A percentile compares a stretch with the other conserved stretches of the same genome.
phyloP scores from a whole-genome alignment of 768 basidiomycete genomes.

The Asterophora lycoperdoides region DNA sequence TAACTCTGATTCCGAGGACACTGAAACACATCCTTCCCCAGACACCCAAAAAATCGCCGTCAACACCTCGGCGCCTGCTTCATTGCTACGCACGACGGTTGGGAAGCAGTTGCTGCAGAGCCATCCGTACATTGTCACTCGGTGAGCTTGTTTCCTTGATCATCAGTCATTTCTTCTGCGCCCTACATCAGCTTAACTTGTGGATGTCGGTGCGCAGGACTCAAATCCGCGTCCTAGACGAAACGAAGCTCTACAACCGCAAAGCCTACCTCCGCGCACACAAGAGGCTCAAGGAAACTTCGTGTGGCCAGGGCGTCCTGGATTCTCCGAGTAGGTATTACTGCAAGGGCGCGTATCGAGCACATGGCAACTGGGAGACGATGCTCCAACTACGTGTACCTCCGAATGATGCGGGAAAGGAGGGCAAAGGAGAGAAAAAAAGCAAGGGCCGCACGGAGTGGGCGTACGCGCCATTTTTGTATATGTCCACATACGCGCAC shows the following conservation, averaged over 20 bases:
- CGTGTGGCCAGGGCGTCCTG: constrained; percentile 8
- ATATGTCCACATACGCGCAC: constrained; percentile 16
- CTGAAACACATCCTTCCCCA: background rate
- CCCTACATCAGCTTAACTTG: too few relatives aligned
- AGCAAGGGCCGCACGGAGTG: constrained; percentile 24
- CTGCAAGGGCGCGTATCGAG: constrained; percentile 19
- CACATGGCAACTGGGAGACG: constrained; percentile 28
- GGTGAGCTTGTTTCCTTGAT: too few relatives aligned
- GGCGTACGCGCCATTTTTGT: constrained; percentile 31
- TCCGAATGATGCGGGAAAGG: constrained; percentile 13
- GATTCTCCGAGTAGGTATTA: constrained; percentile 10
- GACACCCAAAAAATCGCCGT: too few relatives aligned
- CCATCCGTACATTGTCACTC: constrained; percentile 31
- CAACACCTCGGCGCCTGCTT: background rate
- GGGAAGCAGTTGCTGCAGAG: constrained; percentile 13
- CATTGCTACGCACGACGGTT: constrained; percentile 4
- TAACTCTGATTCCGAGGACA: background rate
- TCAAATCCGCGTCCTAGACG: constrained; percentile 26
- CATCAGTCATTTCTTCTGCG: background rate
- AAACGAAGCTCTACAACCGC: constrained; percentile 23
- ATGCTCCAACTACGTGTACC: constrained; percentile 22
- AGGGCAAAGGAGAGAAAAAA: too few relatives aligned
- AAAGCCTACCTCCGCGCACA: constrained; percentile 24
- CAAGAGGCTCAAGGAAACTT: constrained; percentile 15
- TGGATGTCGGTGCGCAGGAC: constrained; percentile 23